These are phyloP conservation scores for Fusarium irregulare DNA, from an alignment of 2,329 filamentous ascomycete genomes.

Conservation along the genomic window DNA sequence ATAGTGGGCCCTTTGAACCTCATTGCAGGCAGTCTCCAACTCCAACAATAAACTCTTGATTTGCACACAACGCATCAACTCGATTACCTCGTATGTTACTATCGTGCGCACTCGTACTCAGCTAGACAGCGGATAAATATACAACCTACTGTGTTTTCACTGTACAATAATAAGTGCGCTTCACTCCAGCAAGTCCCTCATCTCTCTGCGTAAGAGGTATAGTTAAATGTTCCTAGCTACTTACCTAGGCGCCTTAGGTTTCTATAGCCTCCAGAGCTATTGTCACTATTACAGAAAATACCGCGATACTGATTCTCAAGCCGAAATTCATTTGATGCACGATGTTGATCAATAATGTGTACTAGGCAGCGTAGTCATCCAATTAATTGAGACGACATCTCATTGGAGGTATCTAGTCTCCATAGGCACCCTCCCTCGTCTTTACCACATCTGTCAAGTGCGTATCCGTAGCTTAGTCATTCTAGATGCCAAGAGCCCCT, in stretches of 20 bases:
- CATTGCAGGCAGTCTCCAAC: not conserved
- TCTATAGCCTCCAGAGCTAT: not conserved
- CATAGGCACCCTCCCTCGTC: not conserved
- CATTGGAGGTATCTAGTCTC: not conserved
- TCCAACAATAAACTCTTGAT: not conserved
- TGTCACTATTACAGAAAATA: not conserved
- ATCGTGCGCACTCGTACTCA: not conserved
- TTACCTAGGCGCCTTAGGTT: not conserved
- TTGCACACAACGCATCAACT: not conserved
- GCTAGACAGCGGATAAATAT: not conserved
- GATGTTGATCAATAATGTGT: not conserved
- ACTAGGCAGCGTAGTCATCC: not conserved
- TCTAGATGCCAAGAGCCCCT: constrained; percentile 22
- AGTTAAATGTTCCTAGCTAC: not conserved
- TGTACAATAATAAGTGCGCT: not conserved
- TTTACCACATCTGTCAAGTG: not conserved
- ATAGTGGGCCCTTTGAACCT: not conserved
- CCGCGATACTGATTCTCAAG: not conserved
- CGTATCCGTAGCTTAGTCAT: constrained; percentile 37
- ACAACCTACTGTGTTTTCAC: not conserved
- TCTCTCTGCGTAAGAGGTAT: not conserved
- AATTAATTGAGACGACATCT: not conserved
- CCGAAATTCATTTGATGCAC: not conserved
- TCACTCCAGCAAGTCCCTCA: not conserved
- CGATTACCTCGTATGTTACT: not conserved